These are phyloP conservation scores for Pseudogymnoascus sp. DNA, from an alignment of 2,329 filamentous ascomycete species.

Conservation along the genomic window DNA sequence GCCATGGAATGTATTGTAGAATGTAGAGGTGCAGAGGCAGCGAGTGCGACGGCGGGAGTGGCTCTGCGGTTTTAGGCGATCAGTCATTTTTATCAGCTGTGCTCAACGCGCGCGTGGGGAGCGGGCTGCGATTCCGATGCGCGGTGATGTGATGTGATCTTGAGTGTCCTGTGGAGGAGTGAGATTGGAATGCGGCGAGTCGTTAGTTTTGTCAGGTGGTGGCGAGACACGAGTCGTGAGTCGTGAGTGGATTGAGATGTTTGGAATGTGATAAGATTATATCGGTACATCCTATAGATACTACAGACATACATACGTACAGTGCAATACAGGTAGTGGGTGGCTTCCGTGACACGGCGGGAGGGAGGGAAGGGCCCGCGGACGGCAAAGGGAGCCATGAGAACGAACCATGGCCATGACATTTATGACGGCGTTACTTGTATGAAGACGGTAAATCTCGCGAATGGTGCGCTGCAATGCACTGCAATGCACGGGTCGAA, in stretches of 20 bases:
- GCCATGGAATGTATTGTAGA: not conserved
- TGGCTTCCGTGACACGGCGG: not conserved
- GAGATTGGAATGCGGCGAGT: not conserved
- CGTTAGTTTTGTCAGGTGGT: not conserved
- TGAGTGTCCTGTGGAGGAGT: not conserved
- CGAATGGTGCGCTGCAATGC: not conserved
- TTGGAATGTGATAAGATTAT: not conserved
- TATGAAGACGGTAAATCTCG: not conserved
- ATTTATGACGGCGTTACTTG: not conserved
- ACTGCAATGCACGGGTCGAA: not conserved
- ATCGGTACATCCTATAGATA: not conserved
- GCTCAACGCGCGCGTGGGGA: not conserved
- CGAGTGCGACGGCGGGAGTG: not conserved
- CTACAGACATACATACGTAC: not conserved
- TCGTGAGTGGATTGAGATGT: not conserved
- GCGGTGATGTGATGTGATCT: not conserved
- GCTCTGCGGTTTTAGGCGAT: not conserved
- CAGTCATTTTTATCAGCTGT: not conserved
- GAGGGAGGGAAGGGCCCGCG: not conserved
- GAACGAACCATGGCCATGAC: not conserved
- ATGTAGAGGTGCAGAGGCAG: not conserved
- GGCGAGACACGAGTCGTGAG: not conserved
- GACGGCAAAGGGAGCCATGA: not conserved
- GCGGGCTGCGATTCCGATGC: not conserved
- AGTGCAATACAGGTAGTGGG: not conserved